Percentiles rank a stretch among this genome's conserved stretches.
phyloP scores from a whole-genome alignment of 78 protist genomes.

The Cavenderia fasciculata region DNA sequence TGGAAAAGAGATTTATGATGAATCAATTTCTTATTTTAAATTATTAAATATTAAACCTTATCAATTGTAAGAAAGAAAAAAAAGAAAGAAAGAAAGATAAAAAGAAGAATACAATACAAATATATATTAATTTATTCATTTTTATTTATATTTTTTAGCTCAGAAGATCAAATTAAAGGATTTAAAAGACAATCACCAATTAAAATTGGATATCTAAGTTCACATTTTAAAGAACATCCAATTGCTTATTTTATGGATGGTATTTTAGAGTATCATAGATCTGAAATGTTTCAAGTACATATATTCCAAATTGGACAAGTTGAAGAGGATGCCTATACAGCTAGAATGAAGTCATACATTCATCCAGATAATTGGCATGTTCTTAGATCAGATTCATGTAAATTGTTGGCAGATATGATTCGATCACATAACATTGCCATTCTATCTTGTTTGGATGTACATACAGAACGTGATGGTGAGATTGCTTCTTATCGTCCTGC shows the following conservation, averaged over 20 bases:
- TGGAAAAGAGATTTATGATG: background rate
- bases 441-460: slow-evolving; percentile 79
- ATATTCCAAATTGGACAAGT: slow-evolving; percentile 40
- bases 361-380: background rate
- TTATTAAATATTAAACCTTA: background rate
- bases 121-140: background rate
- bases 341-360: slow-evolving; percentile 6
- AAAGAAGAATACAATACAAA: no score
- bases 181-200: slow-evolving; percentile 1
- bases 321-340: slow-evolving; percentile 57
- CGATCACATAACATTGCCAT: slow-evolving; percentile 64
- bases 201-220: slow-evolving; percentile 76
- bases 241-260: slow-evolving; percentile 83
- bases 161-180: background rate
- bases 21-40: background rate
- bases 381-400: background rate
- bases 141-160: background rate
- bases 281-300: slow-evolving; percentile 8
- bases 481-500: slow-evolving; percentile 77
- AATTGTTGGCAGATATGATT: slow-evolving; percentile 19
- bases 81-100: no score
- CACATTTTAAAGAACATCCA: slow-evolving; percentile 82
- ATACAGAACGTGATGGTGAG: slow-evolving; percentile 78
- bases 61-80: background rate
- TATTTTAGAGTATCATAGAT: slow-evolving; percentile 63